Percentiles rank a stretch among this genome's conserved stretches.
Evolutionary conservation across 1,284 basidiomycete species (phyloP).

Genomic region (Microbotryum violaceum): DNA sequence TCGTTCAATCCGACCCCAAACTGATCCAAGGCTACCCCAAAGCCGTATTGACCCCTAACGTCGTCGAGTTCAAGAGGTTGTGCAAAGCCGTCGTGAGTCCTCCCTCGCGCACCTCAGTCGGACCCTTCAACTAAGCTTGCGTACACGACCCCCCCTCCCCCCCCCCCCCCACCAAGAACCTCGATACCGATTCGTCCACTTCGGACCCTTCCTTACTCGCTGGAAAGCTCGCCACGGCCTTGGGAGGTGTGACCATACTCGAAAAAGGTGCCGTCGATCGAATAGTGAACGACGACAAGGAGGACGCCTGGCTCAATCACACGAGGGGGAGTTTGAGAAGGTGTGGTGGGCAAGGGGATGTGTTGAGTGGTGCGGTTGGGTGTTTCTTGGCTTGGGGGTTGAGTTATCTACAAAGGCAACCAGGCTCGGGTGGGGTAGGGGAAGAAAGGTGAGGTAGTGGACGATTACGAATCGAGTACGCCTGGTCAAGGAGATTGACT

Average conservation of each 20-base stretch:
- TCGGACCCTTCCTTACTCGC: conserved; percentile 49
- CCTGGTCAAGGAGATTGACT: no score
- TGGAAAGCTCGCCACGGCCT: conserved; percentile 56
- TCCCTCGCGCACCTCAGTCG: no score
- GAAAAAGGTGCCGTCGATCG: conserved; percentile 76
- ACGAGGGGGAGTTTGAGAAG: conserved; percentile 75
- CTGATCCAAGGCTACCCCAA: conserved; percentile 71
- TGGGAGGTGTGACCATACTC: conserved; percentile 85
- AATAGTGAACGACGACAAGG: conserved; percentile 44
- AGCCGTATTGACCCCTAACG: conserved; percentile 84
- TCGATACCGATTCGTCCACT: conserved; percentile 36
- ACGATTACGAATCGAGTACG: background rate
- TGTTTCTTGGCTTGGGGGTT: conserved; percentile 89
- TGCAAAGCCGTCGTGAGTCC: conserved; percentile 60
- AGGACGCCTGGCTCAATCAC: conserved; percentile 59
- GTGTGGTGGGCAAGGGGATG: conserved; percentile 73
- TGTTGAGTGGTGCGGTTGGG: conserved; percentile 78
- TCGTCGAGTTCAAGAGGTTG: conserved; percentile 84
- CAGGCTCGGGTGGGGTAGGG: conserved; percentile 3
- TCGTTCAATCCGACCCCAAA: conserved; percentile 65
- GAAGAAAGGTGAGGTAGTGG: conserved; percentile 33
- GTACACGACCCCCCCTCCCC: no score
- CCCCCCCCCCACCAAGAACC: conserved; percentile 41
- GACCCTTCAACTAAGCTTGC: background rate
- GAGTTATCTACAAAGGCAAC: conserved; percentile 67